These are phyloP conservation scores for Dalbergia oliveri DNA, from an alignment of 306 rosid species.

Conservation along the genomic window DNA sequence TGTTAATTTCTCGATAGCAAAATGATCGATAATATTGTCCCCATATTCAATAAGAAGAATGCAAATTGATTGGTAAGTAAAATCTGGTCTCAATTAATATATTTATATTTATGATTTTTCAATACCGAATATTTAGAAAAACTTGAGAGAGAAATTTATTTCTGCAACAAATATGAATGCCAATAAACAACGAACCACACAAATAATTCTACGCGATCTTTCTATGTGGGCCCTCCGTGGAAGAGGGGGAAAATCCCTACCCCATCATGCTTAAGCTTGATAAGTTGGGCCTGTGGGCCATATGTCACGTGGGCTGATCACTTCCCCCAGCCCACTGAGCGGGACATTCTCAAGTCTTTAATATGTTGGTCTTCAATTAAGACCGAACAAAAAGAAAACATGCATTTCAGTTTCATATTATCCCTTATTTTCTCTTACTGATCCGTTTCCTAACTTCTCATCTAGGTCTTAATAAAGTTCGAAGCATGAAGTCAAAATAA, in stretches of 20 bases:
- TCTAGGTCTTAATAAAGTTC: background rate
- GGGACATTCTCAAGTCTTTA: slow-evolving; percentile 27
- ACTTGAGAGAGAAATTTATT: background rate
- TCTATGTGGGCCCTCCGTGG: background rate
- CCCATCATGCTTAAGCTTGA: background rate
- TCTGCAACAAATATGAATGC: background rate
- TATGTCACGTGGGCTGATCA: slow-evolving; percentile 49
- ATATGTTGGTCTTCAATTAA: background rate
- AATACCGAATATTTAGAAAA: too few species aligned
- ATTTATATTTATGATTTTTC: background rate
- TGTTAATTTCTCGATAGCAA: too few species aligned
- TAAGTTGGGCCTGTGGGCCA: slow-evolving; percentile 25
- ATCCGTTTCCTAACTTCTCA: background rate
- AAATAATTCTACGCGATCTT: background rate
- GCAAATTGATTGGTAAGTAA: background rate
- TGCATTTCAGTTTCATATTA: slow-evolving; percentile 25
- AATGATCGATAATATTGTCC: too few species aligned
- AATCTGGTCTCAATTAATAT: background rate
- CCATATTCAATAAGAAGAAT: background rate
- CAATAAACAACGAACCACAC: background rate
- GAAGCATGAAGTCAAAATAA: background rate
- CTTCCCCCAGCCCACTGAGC: slow-evolving; percentile 34
- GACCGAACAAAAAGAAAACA: background rate
- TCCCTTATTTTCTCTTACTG: background rate
- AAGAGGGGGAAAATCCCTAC: background rate